Base-by-base conservation (phyloP, 129 eudicot species). In the Flaveria brownii region DNA sequence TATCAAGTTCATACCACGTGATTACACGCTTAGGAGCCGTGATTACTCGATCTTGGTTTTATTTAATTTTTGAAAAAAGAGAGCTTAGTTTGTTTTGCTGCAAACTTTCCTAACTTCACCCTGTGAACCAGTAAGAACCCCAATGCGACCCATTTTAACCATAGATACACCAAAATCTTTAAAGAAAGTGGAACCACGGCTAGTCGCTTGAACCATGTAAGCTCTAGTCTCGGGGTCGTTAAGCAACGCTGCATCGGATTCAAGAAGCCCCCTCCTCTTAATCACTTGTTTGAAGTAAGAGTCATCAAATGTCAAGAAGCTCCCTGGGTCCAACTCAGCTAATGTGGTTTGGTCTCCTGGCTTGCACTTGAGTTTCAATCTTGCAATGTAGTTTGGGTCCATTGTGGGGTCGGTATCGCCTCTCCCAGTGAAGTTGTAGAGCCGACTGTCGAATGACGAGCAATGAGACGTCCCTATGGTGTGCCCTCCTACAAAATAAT, bases 401-500 rank as follows among this genome's bases (percentile, higher is more conserved):
- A 91, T 39, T 12, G 74, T 54, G 33, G 97, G 97, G 63, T 91
- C 97, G 0, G 85, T 72, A 71, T 88, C 94, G 1, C 86, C 88
- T 67, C 78, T 77, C 7, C 97, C 94, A 0, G 88, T 88, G 86
- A 91, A 91, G 78, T 91, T 91, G 90, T 91, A 88, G 3, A 91
- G 74, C 1, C 95, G 83, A 60, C 28, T 74, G 4, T 17, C 56
- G 61, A 91, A 82, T 33, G 87, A 51, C 2, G 85, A 30, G 67
- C 97, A 88, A 54, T 85, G 90, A 39, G 95, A 81, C 17, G 63
- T 76, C 20, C 97, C 97, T 8, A 88, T 81, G 20, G 97, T 91
- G 72, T 91, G 97, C 5, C 87, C 84, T 18, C 88, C 97, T 88
- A 49, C 9, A 22, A 61, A 39, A 50, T 13, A 10, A 55, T 7